phyloP scores from a whole-genome alignment of 768 basidiomycete genomes.

The Serpula lacrymans region DNA sequence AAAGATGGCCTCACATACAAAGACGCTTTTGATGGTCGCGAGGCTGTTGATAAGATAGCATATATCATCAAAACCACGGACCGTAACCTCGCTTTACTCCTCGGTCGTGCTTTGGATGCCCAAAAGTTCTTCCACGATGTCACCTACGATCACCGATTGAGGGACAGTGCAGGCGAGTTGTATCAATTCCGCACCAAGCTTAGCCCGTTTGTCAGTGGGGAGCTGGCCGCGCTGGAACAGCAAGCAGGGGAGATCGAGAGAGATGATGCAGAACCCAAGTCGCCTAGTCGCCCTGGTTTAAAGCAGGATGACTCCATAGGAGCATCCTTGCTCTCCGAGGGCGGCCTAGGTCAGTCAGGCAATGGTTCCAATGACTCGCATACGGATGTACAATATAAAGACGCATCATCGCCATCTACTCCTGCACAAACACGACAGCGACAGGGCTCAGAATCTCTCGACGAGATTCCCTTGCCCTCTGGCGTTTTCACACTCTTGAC shows the following conservation, averaged over 20 bases:
- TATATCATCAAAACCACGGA: conserved; percentile 99
- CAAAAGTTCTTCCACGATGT: conserved; percentile 99
- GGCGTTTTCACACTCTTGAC: conserved; percentile 96
- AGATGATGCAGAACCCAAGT: conserved; percentile 31
- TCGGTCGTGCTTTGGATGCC: conserved; percentile 94
- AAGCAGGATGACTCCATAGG: conserved; percentile 17
- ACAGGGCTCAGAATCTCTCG: conserved; percentile 43
- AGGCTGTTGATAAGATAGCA: conserved; percentile 95
- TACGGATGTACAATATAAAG: conserved; percentile 23
- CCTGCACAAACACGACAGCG: conserved; percentile 26
- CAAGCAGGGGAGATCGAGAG: conserved; percentile 29
- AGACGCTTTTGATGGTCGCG: conserved; percentile 94
- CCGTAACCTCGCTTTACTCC: conserved; percentile 87
- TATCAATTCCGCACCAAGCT: conserved; percentile 90
- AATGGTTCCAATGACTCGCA: conserved; percentile 34
- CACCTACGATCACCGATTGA: conserved; percentile 93
- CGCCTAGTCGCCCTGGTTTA: conserved; percentile 10
- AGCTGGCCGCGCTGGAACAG: conserved; percentile 38
- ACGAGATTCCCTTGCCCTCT: conserved; percentile 74
- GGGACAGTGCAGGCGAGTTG: conserved; percentile 84
- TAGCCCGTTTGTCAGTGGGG: conserved; percentile 83
- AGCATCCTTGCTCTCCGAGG: conserved; percentile 21
- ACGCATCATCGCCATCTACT: conserved; percentile 24
- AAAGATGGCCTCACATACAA: conserved; percentile 97
- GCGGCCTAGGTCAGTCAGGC: conserved; percentile 3